Evolutionary conservation across 2,329 filamentous ascomycete genomes (phyloP).

Genomic region (Colletotrichum endophyticum): DNA sequence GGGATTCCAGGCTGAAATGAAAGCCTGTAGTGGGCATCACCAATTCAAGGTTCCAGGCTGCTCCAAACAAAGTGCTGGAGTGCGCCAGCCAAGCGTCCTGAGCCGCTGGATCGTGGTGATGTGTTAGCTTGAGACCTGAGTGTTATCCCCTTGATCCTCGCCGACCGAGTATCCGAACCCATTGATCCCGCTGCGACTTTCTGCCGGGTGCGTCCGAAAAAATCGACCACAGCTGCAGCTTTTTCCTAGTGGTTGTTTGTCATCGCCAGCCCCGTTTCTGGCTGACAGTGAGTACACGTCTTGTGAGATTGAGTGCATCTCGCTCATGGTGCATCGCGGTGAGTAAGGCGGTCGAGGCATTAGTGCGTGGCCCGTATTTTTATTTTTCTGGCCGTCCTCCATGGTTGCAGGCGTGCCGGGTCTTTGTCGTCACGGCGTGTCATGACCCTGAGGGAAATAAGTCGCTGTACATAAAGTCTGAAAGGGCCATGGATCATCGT

Average conservation of each 20-base stretch:
- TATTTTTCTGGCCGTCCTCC: not conserved
- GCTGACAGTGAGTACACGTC: not conserved
- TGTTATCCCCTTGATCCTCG: slow-evolving; percentile 11
- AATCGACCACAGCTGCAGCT: not conserved
- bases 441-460: slow-evolving; percentile 10
- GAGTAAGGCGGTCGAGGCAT: not conserved
- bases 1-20: slow-evolving; percentile 5
- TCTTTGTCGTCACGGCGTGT: not conserved
- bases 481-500: slow-evolving; percentile 18
- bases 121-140: slow-evolving; percentile 2
- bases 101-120: not conserved
- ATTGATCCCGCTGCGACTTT: not conserved
- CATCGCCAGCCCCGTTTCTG: not conserved
- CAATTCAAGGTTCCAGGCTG: slow-evolving; percentile 17
- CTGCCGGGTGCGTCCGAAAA: not conserved
- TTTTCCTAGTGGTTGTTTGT: not conserved
- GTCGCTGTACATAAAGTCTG: slow-evolving; percentile 4
- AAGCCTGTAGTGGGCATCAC: slow-evolving; percentile 2
- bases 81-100: slow-evolving; percentile 6
- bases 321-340: not conserved
- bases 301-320: not conserved
- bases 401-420: not conserved
- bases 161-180: not conserved
- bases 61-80: slow-evolving; percentile 2
- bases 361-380: not conserved